A percentile compares a stretch with the other conserved stretches of the same genome.
phyloP scores from a whole-genome alignment of 2,329 filamentous ascomycete species.

The Trichophyton simii region DNA sequence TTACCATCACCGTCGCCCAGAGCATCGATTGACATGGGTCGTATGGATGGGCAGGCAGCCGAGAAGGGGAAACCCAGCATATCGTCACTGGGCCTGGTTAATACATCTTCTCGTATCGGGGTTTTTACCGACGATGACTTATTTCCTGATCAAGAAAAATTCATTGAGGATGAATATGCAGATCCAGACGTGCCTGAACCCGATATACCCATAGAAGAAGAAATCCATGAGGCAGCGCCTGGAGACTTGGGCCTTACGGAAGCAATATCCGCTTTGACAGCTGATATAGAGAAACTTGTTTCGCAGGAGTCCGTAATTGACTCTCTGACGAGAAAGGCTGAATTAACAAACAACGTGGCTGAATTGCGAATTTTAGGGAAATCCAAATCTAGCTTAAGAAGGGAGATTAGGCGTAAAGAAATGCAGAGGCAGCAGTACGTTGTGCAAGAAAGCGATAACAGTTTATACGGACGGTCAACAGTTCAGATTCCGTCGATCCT shows the following conservation, averaged over 20 bases:
- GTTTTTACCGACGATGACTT: conserved; percentile 91
- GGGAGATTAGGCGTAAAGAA: conserved; percentile 87
- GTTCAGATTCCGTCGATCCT: conserved; percentile 87
- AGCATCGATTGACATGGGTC: conserved; percentile 21
- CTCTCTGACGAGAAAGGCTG: conserved; percentile 82
- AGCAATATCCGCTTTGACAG: conserved; percentile 75
- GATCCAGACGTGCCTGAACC: conserved; percentile 49
- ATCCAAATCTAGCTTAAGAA: conserved; percentile 81
- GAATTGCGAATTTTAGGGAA: conserved; percentile 86
- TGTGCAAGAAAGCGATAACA: conserved; percentile 95
- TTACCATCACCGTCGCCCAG: conserved; percentile 38
- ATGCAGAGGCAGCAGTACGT: conserved; percentile 94
- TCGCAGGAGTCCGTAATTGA: conserved; percentile 86
- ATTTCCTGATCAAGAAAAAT: conserved; percentile 68
- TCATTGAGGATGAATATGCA: conserved; percentile 73
- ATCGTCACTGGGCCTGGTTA: conserved; percentile 80
- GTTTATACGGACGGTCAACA: conserved; percentile 79
- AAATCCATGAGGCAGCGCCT: conserved; percentile 86
- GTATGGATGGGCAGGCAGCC: conserved; percentile 48
- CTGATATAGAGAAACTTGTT: conserved; percentile 77
- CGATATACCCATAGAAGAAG: conserved; percentile 56
- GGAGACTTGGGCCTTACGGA: conserved; percentile 88
- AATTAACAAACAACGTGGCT: conserved; percentile 91
- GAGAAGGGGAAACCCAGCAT: conserved; percentile 67
- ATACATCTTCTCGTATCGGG: conserved; percentile 71